phyloP scores from a whole-genome alignment of 78 protist genomes.

The Planoprotostelium fungivorum region DNA sequence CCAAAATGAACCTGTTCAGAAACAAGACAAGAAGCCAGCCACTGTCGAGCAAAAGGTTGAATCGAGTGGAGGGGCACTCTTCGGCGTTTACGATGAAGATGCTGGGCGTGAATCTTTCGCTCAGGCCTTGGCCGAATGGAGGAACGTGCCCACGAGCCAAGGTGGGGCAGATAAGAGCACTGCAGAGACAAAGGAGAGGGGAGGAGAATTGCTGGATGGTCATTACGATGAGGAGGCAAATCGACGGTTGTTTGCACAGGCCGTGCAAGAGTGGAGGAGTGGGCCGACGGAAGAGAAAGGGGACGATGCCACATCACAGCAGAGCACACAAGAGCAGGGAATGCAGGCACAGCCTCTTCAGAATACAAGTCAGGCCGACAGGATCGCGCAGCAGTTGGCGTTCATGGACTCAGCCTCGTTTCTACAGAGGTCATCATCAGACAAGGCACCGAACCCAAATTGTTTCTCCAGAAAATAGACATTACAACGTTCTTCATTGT shows the following conservation, averaged over 20 bases:
- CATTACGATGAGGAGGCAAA: no score
- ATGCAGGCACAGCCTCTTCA: not conserved
- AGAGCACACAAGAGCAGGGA: no score
- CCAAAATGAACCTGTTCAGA: not conserved
- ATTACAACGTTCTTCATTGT: no score
- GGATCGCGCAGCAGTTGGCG: not conserved
- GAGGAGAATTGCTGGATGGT: no score
- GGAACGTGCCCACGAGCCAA: not conserved
- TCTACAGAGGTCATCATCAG: not conserved
- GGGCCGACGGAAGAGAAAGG: no score
- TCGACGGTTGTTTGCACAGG: no score
- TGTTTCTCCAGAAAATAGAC: not conserved
- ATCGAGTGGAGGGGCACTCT: no score
- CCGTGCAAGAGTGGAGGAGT: no score
- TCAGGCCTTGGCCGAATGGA: not conserved
- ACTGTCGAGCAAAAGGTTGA: no score
- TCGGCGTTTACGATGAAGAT: not conserved
- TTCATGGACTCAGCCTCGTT: not conserved
- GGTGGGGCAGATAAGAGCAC: not conserved
- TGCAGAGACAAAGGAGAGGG: no score
- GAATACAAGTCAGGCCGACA: no score
- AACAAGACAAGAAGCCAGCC: not conserved
- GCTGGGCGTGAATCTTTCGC: not conserved
- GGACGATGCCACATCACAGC: not conserved
- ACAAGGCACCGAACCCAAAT: not conserved